Evolutionary conservation across 371 early-diverging fungal species (phyloP).

Genomic region (Rhizopus microsporus): DNA sequence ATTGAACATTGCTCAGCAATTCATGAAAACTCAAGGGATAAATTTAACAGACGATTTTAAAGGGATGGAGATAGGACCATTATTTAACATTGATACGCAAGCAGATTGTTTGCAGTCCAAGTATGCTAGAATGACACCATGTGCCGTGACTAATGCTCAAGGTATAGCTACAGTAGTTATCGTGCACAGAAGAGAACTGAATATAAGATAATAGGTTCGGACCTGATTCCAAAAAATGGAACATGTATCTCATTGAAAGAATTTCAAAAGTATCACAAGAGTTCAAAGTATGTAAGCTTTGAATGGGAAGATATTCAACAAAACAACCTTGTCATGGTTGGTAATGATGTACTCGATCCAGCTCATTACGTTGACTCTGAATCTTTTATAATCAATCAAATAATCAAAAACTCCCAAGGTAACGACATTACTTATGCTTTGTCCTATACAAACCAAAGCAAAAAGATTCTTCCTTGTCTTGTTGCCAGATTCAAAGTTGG

Average conservation of each 20-base stretch:
- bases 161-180: conserved; percentile 23
- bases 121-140: conserved; percentile 28
- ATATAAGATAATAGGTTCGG: conserved; percentile 9
- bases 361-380: conserved; percentile 31
- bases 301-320: conserved; percentile 24
- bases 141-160: conserved; percentile 42
- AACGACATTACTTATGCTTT: conserved; percentile 51
- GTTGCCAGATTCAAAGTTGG: conserved; percentile 49
- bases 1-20: conserved; percentile 34
- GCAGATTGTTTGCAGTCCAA: conserved; percentile 41
- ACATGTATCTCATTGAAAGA: conserved; percentile 13
- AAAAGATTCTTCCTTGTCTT: conserved; percentile 44
- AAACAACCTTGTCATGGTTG: neutral
- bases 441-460: conserved; percentile 31
- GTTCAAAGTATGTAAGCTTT: conserved; percentile 13
- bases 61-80: conserved; percentile 45
- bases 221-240: neutral
- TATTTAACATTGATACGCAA: conserved; percentile 50
- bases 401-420: conserved; percentile 34
- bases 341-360: conserved; percentile 27
- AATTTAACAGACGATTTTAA: conserved; percentile 45
- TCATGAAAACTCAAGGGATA: conserved; percentile 34
- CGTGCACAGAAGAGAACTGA: neutral
- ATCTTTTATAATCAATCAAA: conserved; percentile 20
- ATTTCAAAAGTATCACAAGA: conserved; percentile 8